phyloP scores from a whole-genome alignment of 2,329 filamentous ascomycete genomes.

The Sclerotinia borealis region DNA sequence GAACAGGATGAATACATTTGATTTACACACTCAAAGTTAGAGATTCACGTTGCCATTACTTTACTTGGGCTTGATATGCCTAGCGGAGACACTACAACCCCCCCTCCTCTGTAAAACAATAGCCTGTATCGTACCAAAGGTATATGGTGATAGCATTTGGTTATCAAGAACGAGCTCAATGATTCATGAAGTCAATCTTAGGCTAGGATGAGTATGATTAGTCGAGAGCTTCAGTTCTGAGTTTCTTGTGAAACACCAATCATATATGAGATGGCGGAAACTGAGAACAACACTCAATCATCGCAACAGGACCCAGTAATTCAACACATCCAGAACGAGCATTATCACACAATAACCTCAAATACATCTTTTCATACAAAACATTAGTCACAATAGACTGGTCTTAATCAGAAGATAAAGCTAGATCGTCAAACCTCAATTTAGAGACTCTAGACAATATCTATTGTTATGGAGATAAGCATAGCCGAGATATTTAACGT shows the following conservation, averaged over 20 bases:
- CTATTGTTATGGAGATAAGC: no score
- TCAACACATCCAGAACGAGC: no score
- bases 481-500: background rate
- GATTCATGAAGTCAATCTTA: no score
- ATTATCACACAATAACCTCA: background rate
- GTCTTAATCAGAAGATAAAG: background rate
- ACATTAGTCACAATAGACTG: background rate
- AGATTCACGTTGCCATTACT: background rate
- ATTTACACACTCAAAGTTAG: background rate
- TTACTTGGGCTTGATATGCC: background rate
- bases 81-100: no score
- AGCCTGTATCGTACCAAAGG: background rate
- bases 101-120: background rate
- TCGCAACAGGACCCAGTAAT: rapidly evolving
- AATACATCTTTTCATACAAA: background rate
- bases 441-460: background rate
- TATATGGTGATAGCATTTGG: background rate
- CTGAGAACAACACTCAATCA: background rate
- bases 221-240: background rate
- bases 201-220: background rate
- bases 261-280: background rate
- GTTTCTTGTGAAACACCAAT: background rate
- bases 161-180: background rate
- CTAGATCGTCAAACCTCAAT: background rate
- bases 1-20: background rate